Base-by-base conservation (phyloP, 2,329 filamentous ascomycete species). In the Cadophora gregata region DNA sequence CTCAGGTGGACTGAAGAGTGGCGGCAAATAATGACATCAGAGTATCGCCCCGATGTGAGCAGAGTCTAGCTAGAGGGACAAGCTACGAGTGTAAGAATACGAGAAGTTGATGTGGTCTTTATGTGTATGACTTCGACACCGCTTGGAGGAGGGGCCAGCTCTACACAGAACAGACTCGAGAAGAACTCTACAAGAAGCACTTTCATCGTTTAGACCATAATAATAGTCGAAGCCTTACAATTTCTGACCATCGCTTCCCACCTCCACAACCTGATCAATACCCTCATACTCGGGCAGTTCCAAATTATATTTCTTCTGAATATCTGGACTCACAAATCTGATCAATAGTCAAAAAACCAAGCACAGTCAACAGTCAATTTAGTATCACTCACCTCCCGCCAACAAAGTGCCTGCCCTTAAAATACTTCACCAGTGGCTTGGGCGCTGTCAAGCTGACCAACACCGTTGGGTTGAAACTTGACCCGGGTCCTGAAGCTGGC, bases 381-480 rank as follows among this genome's bases (percentile, higher is more conserved):
- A 36, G 6, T 7, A 24, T 19, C n/a, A 69, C 69, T 63, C 81
- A 91, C 86, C 93, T 84, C 63, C 96, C 96, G 8, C 96, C 96
- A 64, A 99, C 79, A 76, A 98, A 99, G 82, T 99, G 96, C 56
- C 92, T 87, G 0, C 95, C 96, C 69, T 83, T 88, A 78, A 97
- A 99, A 77, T 88, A 88, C 78, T 90, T 91, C 7, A 93, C 91
- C 68, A 97, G 82, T 7, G 95, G 95, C 80, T 99, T 99, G 3
- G 96, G 93, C 10, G 96, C 96, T 58, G 95, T 97, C 75, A 99
- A 82, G 77, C 93, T 97, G 72, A 99, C 89, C 66, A 99, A 82
- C 24, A 90, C 89, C 38, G 85, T 83, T 71, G 96, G 96, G 81
- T 92, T 89, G 76, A 97, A 98, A 4, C 84, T 88, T 74, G 90